These are phyloP conservation scores for Pyrenochaeta sp. DNA, from an alignment of 2,329 filamentous ascomycete genomes.

Conservation along the genomic window DNA sequence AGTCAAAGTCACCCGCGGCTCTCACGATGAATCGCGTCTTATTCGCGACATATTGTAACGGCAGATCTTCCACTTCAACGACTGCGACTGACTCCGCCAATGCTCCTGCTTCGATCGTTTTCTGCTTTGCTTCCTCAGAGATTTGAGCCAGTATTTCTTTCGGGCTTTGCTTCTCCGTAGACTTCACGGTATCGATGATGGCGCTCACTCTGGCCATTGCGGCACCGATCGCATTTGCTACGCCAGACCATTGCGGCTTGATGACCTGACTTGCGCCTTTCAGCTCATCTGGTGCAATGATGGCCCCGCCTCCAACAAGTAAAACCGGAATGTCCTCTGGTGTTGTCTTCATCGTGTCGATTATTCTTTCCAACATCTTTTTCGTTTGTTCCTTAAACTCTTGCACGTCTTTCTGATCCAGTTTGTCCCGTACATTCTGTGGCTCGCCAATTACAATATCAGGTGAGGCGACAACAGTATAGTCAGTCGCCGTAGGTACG, in stretches of 20 bases:
- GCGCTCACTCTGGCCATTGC: constrained; percentile 67
- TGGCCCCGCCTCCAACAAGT: constrained; percentile 70
- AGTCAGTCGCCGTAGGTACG: constrained; percentile 67
- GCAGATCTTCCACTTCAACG: constrained; percentile 57
- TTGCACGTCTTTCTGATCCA: constrained; percentile 47
- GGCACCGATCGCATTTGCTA: constrained; percentile 72
- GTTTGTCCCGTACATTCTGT: constrained; percentile 44
- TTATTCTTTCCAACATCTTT: constrained; percentile 62
- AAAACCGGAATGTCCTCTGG: constrained; percentile 67
- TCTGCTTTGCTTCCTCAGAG: constrained; percentile 49
- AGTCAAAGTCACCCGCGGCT: constrained; percentile 63
- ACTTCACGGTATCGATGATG: constrained; percentile 53
- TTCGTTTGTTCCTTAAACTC: constrained; percentile 56
- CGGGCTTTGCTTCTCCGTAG: constrained; percentile 44
- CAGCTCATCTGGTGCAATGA: constrained; percentile 65
- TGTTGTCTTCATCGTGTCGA: constrained; percentile 71
- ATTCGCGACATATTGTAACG: constrained; percentile 64
- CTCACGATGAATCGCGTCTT: constrained; percentile 61
- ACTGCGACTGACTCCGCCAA: constrained; percentile 40
- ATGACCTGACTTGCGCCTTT: constrained; percentile 65
- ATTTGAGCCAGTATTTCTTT: constrained; percentile 49
- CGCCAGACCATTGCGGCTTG: constrained; percentile 65
- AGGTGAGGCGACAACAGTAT: constrained; percentile 50
- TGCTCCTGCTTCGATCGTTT: constrained; percentile 51
- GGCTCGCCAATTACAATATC: constrained; percentile 56